Percentiles rank a stretch among this genome's conserved stretches.
Evolutionary conservation across 352 stramenopile species (phyloP).

Genomic region (Pythium diclinum): DNA sequence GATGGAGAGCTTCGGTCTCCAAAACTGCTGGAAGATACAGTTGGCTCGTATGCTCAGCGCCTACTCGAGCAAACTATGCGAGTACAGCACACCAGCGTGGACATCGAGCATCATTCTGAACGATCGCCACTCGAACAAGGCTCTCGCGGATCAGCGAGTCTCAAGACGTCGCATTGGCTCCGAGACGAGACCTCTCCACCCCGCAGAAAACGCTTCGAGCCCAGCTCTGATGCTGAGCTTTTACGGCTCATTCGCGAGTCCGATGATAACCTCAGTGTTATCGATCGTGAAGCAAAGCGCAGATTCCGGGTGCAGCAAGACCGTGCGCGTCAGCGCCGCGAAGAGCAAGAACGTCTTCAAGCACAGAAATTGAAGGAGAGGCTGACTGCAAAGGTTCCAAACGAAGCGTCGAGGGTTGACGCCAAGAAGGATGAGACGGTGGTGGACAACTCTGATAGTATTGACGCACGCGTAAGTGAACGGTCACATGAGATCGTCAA

Average conservation of each 20-base stretch:
- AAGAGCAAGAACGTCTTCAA: conserved; percentile 18
- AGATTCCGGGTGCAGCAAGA: conserved; percentile 52
- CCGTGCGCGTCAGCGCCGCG: conserved; percentile 2
- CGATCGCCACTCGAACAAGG: background rate
- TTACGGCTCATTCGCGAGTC: conserved; percentile 47
- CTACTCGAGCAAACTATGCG: conserved; percentile 9
- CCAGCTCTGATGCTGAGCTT: conserved; percentile 26
- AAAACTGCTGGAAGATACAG: conserved; percentile 15
- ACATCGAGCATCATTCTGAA: background rate
- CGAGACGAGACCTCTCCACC: background rate
- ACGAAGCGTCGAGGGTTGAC: background rate
- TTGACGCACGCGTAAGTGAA: too few species aligned
- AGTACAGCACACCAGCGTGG: background rate
- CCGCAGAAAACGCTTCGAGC: background rate
- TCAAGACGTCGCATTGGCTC: conserved; percentile 3
- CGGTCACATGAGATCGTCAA: background rate
- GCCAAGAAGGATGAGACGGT: background rate
- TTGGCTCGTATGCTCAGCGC: conserved; percentile 12
- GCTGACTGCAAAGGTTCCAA: background rate
- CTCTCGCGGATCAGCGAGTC: background rate
- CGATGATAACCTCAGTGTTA: conserved; percentile 74
- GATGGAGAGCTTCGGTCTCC: background rate
- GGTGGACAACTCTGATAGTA: background rate
- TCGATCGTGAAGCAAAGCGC: conserved; percentile 47
- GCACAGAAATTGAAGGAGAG: background rate